A percentile compares a stretch with the other conserved stretches of the same genome.
Conservation (phyloP, 306 rosid genomes). For the Begonia loranthoides region DNA sequence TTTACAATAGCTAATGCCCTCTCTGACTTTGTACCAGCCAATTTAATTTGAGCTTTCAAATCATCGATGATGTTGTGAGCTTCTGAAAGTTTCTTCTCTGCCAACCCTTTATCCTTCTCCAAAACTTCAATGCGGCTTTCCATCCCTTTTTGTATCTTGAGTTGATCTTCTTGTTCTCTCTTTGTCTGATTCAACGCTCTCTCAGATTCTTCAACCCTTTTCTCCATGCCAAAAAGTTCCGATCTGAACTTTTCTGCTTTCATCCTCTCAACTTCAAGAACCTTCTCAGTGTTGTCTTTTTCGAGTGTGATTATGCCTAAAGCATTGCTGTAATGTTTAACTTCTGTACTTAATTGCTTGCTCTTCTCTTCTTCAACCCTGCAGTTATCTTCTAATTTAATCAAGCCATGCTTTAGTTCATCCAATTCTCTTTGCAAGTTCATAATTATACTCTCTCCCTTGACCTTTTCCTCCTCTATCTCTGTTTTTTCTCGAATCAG, state of each 20-base stretch:
- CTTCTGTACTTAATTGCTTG: constrained; percentile 20
- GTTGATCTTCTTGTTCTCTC: constrained; percentile 15
- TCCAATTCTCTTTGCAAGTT: constrained; percentile 19
- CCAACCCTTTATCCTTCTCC: constrained; percentile 32
- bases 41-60: constrained; percentile 31
- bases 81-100: constrained; percentile 21
- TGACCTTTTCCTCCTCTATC: constrained; percentile 24
- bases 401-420: constrained; percentile 17
- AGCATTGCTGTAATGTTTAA: constrained; percentile 9
- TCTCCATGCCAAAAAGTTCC: constrained; percentile 23
- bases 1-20: constrained; percentile 43
- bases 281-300: constrained; percentile 19
- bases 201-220: constrained; percentile 15
- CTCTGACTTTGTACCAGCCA: constrained; percentile 17
- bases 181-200: constrained; percentile 20
- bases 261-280: constrained; percentile 30
- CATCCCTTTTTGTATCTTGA: constrained; percentile 18
- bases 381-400: constrained; percentile 10
- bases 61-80: constrained; percentile 16
- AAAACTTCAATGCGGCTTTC: constrained; percentile 18
- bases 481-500: constrained; percentile 13
- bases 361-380: constrained; percentile 22
- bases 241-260: constrained; percentile 24
- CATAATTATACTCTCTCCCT: constrained; percentile 19
- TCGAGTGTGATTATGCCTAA: constrained; percentile 12